A percentile compares a stretch with the other conserved stretches of the same genome.
phyloP scores from a whole-genome alignment of 441 rosid species.

The Sinapis alba region DNA sequence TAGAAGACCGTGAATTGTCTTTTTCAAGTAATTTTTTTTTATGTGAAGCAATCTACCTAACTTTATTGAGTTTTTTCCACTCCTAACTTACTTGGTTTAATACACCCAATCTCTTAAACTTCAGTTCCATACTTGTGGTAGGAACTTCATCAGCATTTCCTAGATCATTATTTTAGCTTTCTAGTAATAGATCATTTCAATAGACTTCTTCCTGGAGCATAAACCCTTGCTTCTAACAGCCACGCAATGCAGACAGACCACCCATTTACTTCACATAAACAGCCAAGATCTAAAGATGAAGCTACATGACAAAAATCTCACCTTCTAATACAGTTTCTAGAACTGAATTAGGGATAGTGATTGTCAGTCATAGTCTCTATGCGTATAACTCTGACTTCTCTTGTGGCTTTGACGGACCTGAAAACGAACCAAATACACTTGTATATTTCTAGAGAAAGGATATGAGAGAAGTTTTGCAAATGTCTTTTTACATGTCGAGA shows the following conservation, averaged over 20 bases:
- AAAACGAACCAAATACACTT: slow-evolving; percentile 10
- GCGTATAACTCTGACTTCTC: slow-evolving; percentile 85
- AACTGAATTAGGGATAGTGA: slow-evolving; percentile 83
- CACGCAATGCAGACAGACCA: neutral
- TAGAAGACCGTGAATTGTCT: too few relatives aligned
- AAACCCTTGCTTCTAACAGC: neutral
- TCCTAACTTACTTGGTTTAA: too few relatives aligned
- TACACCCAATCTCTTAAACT: neutral
- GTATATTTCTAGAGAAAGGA: slow-evolving; percentile 15
- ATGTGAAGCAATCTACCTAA: too few relatives aligned
- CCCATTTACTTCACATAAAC: neutral
- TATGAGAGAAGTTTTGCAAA: neutral
- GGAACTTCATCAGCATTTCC: neutral
- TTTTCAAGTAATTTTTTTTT: too few relatives aligned
- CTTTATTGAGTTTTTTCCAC: too few relatives aligned
- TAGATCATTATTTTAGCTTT: neutral
- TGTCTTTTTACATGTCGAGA: slow-evolving; percentile 74
- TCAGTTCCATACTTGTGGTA: neutral
- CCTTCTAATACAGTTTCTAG: slow-evolving; percentile 94
- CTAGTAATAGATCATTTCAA: neutral
- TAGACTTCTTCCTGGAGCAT: neutral
- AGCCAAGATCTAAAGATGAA: neutral
- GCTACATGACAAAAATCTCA: slow-evolving; percentile 31
- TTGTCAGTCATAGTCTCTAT: slow-evolving; percentile 76
- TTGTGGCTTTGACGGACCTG: slow-evolving; percentile 90